phyloP scores from a whole-genome alignment of 257 asterid genomes.

The Gentiana macrophylla region DNA sequence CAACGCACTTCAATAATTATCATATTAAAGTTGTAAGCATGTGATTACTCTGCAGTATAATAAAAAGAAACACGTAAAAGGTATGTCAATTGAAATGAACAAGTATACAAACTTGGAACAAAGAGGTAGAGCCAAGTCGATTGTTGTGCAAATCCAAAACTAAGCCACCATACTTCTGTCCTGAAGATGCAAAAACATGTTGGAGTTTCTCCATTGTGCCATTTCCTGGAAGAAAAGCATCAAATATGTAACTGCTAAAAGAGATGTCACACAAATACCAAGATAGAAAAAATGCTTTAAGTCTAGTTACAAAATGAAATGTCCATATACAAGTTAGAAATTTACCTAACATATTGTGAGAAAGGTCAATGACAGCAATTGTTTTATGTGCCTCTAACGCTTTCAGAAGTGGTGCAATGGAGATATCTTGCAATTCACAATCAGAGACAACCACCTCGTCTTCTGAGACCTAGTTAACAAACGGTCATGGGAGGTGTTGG shows the following conservation, averaged over 20 bases:
- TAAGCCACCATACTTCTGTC: slow-evolving; percentile 71
- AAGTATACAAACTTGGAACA: slow-evolving; percentile 48
- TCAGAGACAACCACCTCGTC: slow-evolving; percentile 73
- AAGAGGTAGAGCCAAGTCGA: slow-evolving; percentile 75
- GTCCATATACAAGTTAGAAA: not conserved
- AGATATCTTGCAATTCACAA: slow-evolving; percentile 76
- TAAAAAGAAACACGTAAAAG: too few species aligned
- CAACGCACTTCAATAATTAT: too few species aligned
- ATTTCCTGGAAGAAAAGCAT: slow-evolving; percentile 46
- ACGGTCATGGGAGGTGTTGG: not conserved
- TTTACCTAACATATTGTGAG: slow-evolving; percentile 86
- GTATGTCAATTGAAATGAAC: not conserved
- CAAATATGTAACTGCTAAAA: slow-evolving; percentile 1
- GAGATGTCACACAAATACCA: slow-evolving; percentile 4
- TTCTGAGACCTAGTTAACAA: slow-evolving; percentile 61
- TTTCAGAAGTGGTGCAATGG: slow-evolving; percentile 65
- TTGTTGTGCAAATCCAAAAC: slow-evolving; percentile 73
- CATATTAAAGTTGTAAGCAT: too few species aligned
- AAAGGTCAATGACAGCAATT: slow-evolving; percentile 74
- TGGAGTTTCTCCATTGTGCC: slow-evolving; percentile 69
- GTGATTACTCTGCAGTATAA: too few species aligned
- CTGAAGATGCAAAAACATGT: slow-evolving; percentile 60
- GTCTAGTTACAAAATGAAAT: not conserved
- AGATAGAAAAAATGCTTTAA: slow-evolving; percentile 6
- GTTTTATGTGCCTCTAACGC: slow-evolving; percentile 71